Evolutionary conservation across 768 basidiomycete genomes (phyloP).

Genomic region (Podaxis rugospora): DNA sequence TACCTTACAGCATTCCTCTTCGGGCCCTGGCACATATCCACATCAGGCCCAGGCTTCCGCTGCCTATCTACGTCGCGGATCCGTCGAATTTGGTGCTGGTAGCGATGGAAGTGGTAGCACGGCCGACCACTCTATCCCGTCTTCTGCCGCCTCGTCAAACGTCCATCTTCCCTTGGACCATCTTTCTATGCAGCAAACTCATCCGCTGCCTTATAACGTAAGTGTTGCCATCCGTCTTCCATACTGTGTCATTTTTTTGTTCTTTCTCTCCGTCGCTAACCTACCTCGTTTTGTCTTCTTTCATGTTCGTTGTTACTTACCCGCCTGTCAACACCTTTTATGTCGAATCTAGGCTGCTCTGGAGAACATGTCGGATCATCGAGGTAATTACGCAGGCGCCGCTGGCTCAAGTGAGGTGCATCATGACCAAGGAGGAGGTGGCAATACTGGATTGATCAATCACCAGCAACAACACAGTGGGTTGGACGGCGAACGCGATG

Average conservation of each 20-base stretch:
- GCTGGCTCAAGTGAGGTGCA: neutral
- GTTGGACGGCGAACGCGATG: conserved; percentile 24
- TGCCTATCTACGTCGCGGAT: conserved; percentile 23
- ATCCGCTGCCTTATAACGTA: conserved; percentile 5
- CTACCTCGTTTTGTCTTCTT: neutral
- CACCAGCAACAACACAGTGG: conserved; percentile 6
- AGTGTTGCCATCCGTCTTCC: neutral
- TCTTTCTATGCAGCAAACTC: conserved; percentile 3
- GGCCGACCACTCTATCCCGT: conserved; percentile 40
- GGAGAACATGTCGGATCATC: neutral
- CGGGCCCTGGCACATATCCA: conserved; percentile 3
- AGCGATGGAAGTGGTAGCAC: conserved; percentile 35
- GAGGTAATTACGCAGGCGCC: neutral
- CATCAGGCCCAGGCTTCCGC: conserved; percentile 5
- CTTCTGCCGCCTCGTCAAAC: conserved; percentile 49
- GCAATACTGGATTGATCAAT: neutral
- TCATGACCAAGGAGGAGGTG: neutral
- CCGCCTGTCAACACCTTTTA: neutral
- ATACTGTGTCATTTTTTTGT: neutral
- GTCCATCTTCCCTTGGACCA: conserved; percentile 42
- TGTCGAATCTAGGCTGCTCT: neutral
- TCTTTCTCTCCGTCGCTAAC: conserved; percentile 7
- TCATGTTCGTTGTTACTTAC: neutral
- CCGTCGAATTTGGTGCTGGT: conserved; percentile 34
- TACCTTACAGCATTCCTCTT: conserved; percentile 3